A percentile compares a stretch with the other conserved stretches of the same genome.
Evolutionary conservation across 495 filamentous ascomycete species (phyloP).

Genomic region (Eremomyces bilateralis): DNA sequence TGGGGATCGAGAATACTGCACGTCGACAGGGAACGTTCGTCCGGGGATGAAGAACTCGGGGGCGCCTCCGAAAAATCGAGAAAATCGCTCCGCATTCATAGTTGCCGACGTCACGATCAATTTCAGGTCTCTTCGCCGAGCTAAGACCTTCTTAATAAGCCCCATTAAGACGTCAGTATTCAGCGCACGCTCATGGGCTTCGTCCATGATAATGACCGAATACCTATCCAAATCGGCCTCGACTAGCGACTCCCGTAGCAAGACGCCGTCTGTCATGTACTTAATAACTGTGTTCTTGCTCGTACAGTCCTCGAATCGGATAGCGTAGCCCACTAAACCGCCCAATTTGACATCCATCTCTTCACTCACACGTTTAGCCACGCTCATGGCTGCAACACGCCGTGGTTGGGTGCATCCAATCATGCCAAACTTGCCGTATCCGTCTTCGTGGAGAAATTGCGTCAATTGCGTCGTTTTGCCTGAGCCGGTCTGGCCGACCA

Average conservation of each 20-base stretch:
- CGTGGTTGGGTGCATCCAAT: constrained; percentile 93
- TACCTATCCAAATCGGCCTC: constrained; percentile 90
- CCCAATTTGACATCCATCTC: constrained; percentile 98
- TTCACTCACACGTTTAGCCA: constrained; percentile 93
- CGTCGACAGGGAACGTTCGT: constrained; percentile 89
- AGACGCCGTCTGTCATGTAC: constrained; percentile 98
- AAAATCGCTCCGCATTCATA: constrained; percentile 95
- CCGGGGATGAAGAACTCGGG: constrained; percentile 96
- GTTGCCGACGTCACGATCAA: constrained; percentile 96
- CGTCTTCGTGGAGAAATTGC: constrained; percentile 86
- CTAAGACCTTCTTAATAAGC: constrained; percentile 87
- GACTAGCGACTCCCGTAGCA: constrained; percentile 79
- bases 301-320: constrained; percentile 97
- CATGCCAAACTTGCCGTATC: constrained; percentile 66
- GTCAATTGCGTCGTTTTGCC: constrained; percentile 95
- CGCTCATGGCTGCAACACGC: constrained; percentile 94
- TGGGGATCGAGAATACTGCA: constrained; percentile 85
- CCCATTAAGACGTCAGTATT: constrained; percentile 98
- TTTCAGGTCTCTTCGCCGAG: constrained; percentile 76
- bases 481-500: constrained; percentile 90
- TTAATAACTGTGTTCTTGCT: constrained; percentile 89
- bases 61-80: constrained; percentile 90
- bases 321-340: constrained; percentile 80
- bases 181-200: constrained; percentile 89
- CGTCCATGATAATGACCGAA: constrained; percentile 98